A percentile compares a stretch with the other conserved stretches of the same genome.
phyloP scores from a whole-genome alignment of 768 basidiomycete species.

The Hygrocybe coccinea region DNA sequence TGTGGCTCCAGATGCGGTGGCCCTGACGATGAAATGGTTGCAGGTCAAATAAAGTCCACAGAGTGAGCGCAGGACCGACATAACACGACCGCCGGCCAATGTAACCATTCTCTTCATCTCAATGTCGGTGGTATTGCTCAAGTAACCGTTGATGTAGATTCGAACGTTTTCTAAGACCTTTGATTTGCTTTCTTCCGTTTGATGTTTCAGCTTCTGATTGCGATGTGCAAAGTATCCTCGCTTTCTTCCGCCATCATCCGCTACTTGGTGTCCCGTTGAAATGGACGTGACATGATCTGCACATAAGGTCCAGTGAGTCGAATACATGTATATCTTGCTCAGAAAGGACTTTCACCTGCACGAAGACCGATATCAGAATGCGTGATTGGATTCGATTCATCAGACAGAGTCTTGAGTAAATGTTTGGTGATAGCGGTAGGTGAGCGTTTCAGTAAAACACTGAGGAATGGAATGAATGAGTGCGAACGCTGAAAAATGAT shows the following conservation, averaged over 20 bases:
- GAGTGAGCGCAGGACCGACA: slow-evolving; percentile 42
- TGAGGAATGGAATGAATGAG: slow-evolving; percentile 26
- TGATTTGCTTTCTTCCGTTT: slow-evolving; percentile 20
- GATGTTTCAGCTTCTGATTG: slow-evolving; percentile 39
- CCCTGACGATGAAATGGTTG: slow-evolving; percentile 32
- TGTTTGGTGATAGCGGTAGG: slow-evolving; percentile 49
- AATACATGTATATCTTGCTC: background rate
- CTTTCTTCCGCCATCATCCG: slow-evolving; percentile 36
- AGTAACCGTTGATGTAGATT: slow-evolving; percentile 68
- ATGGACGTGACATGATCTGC: slow-evolving; percentile 58
- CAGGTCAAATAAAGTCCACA: background rate
- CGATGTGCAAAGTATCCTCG: slow-evolving; percentile 42
- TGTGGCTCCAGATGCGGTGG: slow-evolving; percentile 57
- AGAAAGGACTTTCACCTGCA: slow-evolving; percentile 49
- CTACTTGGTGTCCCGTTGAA: slow-evolving; percentile 64
- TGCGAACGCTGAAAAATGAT: too few species aligned
- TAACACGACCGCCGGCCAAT: slow-evolving; percentile 59
- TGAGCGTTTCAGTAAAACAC: slow-evolving; percentile 30
- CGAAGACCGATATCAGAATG: slow-evolving; percentile 61
- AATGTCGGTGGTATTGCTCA: slow-evolving; percentile 68
- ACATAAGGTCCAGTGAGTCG: background rate
- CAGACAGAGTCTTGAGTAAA: slow-evolving; percentile 55
- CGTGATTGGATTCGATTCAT: slow-evolving; percentile 73
- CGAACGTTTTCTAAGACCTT: slow-evolving; percentile 43
- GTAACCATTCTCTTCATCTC: slow-evolving; percentile 69